Evolutionary conservation across 2,329 filamentous ascomycete genomes (phyloP), one percentile per base, ranked within the genome.

Genomic region (Ophiostoma ulmi): DNA sequence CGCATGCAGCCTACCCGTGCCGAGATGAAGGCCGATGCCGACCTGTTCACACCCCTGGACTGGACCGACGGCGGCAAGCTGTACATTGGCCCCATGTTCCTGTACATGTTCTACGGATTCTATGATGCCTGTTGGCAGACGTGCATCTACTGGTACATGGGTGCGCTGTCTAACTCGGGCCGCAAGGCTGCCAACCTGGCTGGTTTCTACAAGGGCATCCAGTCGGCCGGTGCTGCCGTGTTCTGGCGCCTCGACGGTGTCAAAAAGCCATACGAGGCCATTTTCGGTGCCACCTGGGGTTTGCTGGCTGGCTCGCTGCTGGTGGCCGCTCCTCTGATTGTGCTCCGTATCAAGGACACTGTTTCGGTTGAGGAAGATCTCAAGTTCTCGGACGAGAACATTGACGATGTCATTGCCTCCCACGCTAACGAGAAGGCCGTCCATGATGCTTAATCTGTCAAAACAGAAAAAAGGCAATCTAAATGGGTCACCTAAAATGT

Each of bases 71-170:
- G 83, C 38, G 87, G 87, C 70, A 73, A 79, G 72, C 71, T 73
- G 31, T 95, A 90, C 77, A 84, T 90, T 72, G 92, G 90, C 0
- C 91, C 91, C 14, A 92, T 97, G 87, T 92, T 97, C 79, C 81
- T 97, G 69, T 96, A 93, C 83, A 92, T 97, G 76, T 94, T 94
- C 80, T 96, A 95, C 78, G 93, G 93, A 58, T 90, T 95, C 80
- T 95, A 90, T 75, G 94, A 97, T 78, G 92, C 94, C 63, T 87
- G 89, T 70, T 97, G 93, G 90, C 94, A 98, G 83, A 94, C 93
- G 0, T 89, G 85, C 76, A 89, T 94, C 68, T 97, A 98, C 84
- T 97, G 94, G 94, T 94, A 91, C 83, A 97, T 98, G 91, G 94
- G 94, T 68, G 88, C 94, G 8, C 85, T 97, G 63, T 94, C 92